Conservation (phyloP, 768 basidiomycete genomes). For the Rhizopogon vulgaris region DNA sequence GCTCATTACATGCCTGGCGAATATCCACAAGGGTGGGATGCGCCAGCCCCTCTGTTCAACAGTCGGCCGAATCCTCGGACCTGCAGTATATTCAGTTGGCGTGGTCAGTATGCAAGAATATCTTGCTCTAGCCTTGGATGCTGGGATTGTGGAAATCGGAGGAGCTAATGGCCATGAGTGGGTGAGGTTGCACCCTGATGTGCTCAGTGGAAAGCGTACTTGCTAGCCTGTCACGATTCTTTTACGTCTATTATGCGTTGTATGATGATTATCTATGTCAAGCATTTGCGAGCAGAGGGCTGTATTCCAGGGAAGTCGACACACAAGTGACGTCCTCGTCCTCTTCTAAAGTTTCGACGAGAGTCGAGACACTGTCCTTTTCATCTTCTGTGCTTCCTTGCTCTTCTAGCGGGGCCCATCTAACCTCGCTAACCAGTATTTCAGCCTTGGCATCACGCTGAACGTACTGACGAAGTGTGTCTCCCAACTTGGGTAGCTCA, state of each 20-base stretch:
- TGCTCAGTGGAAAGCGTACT: background rate
- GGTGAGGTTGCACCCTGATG: slow-evolving; percentile 9
- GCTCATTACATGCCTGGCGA: slow-evolving; percentile 29
- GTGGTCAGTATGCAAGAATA: slow-evolving; percentile 39
- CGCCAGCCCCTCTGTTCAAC: slow-evolving; percentile 28
- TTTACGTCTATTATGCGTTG: background rate
- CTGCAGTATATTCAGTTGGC: slow-evolving; percentile 34
- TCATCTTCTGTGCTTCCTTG: slow-evolving; percentile 34
- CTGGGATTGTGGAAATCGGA: slow-evolving; percentile 35
- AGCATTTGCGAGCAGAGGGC: slow-evolving; percentile 13
- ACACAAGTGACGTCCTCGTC: slow-evolving; percentile 55
- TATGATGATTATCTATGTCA: slow-evolving; percentile 8
- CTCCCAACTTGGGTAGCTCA: slow-evolving; percentile 32
- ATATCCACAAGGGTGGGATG: slow-evolving; percentile 26
- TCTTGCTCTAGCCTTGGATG: slow-evolving; percentile 30
- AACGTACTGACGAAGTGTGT: slow-evolving; percentile 22
- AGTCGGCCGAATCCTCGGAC: slow-evolving; percentile 29
- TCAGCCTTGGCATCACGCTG: slow-evolving; percentile 26
- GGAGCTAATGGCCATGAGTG: slow-evolving; percentile 32
- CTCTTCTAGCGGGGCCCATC: slow-evolving; percentile 46
- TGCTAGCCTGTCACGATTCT: background rate
- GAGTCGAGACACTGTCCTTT: slow-evolving; percentile 30
- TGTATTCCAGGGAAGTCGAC: slow-evolving; percentile 45
- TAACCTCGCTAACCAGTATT: slow-evolving; percentile 44
- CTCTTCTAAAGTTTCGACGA: slow-evolving; percentile 50